phyloP scores from a whole-genome alignment of 306 rosid species.

The Vigna hirtella region DNA sequence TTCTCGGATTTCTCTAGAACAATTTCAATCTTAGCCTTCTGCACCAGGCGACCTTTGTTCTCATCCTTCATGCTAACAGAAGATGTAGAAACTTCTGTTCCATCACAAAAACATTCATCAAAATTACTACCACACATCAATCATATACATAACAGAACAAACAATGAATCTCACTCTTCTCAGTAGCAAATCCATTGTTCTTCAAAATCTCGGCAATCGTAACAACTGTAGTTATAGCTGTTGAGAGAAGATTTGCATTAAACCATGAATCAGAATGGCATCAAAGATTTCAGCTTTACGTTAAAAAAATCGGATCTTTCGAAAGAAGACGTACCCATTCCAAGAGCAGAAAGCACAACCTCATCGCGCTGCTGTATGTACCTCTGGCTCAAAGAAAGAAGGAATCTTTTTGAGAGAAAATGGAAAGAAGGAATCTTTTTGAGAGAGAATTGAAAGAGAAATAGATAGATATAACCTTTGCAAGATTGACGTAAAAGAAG shows the following conservation, averaged over 20 bases:
- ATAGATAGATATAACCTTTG: constrained; percentile 58
- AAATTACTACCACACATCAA: neutral
- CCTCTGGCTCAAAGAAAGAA: constrained; percentile 66
- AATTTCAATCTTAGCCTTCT: constrained; percentile 98
- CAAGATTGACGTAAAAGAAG: constrained; percentile 98
- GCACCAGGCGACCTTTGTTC: constrained; percentile 84
- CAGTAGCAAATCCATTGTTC: constrained; percentile 89
- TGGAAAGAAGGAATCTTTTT: no score
- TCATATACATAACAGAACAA: neutral
- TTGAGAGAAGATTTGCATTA: neutral
- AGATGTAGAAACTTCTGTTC: constrained; percentile 83
- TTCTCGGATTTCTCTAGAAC: constrained; percentile 89
- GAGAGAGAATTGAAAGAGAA: neutral
- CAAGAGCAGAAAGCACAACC: constrained; percentile 97
- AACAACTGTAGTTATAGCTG: constrained; percentile 95
- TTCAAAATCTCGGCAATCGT: constrained; percentile 93
- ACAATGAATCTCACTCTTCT: constrained; percentile 67
- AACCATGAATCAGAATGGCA: neutral
- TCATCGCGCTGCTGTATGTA: constrained; percentile 95
- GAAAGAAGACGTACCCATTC: constrained; percentile 73
- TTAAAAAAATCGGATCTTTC: no score
- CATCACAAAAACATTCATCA: constrained; percentile 38
- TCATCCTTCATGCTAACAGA: constrained; percentile 93
- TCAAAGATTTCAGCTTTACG: no score
- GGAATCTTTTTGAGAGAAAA: neutral